phyloP scores from a whole-genome alignment of 2,329 filamentous ascomycete species.

The Rugonectria rugulosa region DNA sequence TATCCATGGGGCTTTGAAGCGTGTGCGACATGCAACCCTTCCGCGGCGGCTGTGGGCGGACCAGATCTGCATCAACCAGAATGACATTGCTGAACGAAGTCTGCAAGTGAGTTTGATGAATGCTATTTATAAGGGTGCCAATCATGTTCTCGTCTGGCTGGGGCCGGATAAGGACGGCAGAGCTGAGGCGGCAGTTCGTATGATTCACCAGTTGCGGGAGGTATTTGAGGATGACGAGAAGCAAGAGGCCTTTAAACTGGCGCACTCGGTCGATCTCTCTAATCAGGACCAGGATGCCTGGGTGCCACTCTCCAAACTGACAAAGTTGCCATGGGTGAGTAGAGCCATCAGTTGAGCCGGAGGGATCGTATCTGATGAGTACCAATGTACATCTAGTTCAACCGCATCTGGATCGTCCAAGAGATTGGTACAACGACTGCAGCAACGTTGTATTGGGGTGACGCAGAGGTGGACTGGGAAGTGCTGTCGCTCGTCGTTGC shows the following conservation, averaged over 20 bases:
- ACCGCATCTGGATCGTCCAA: slow-evolving; percentile 48
- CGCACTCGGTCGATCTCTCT: slow-evolving; percentile 41
- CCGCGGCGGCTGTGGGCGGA: slow-evolving; percentile 48
- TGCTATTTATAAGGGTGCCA: slow-evolving; percentile 44
- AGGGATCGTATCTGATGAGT: slow-evolving; percentile 1
- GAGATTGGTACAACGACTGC: slow-evolving; percentile 46
- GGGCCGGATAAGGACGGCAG: slow-evolving; percentile 40
- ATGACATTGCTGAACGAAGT: slow-evolving; percentile 44
- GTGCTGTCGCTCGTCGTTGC: slow-evolving; percentile 41
- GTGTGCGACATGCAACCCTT: slow-evolving; percentile 36
- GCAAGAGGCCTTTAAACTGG: slow-evolving; percentile 39
- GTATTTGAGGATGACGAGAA: slow-evolving; percentile 42
- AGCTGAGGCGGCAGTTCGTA: slow-evolving; percentile 38
- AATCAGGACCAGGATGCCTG: slow-evolving; percentile 40
- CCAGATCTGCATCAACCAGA: slow-evolving; percentile 52
- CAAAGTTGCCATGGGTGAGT: slow-evolving; percentile 45
- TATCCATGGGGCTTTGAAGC: slow-evolving; percentile 41
- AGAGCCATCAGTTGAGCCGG: not conserved
- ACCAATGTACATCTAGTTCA: slow-evolving; percentile 42
- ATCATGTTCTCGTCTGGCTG: slow-evolving; percentile 46
- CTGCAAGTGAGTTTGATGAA: slow-evolving; percentile 50
- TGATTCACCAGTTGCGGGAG: slow-evolving; percentile 38
- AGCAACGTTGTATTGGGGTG: slow-evolving; percentile 46
- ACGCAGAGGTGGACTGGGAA: slow-evolving; percentile 44
- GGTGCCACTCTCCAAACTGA: slow-evolving; percentile 44